phyloP scores from a whole-genome alignment of 495 filamentous ascomycete species.

The Trichoderma gamsii region DNA sequence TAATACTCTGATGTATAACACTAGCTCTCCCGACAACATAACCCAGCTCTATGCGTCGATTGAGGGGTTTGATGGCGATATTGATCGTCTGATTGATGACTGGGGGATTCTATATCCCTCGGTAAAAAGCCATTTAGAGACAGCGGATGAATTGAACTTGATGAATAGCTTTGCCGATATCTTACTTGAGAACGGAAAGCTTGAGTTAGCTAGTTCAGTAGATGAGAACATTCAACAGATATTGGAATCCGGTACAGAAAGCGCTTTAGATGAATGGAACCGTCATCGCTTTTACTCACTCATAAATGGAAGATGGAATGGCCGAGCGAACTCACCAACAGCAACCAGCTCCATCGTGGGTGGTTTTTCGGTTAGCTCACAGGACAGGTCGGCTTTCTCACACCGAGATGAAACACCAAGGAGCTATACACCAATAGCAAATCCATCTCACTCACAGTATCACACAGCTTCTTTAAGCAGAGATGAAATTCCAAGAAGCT shows the following conservation, averaged over 20 bases:
- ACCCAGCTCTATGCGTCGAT: not conserved
- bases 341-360: not conserved
- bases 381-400: not conserved
- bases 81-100: not conserved
- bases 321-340: not conserved
- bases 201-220: not conserved
- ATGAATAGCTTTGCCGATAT: not conserved
- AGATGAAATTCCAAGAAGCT: not conserved
- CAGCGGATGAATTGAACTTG: not conserved
- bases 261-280: not conserved
- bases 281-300: not conserved
- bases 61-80: not conserved
- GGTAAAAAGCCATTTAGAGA: not conserved
- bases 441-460: not conserved
- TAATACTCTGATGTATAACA: too few species aligned
- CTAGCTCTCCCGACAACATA: not conserved
- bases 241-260: not conserved
- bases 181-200: not conserved
- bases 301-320: not conserved
- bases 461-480: not conserved
- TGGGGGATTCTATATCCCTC: not conserved
- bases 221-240: not conserved
- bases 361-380: not conserved
- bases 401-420: not conserved
- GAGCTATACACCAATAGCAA: not conserved